Conservation (phyloP, 129 eudicot species). For the Centrapalus pauciflorus region DNA sequence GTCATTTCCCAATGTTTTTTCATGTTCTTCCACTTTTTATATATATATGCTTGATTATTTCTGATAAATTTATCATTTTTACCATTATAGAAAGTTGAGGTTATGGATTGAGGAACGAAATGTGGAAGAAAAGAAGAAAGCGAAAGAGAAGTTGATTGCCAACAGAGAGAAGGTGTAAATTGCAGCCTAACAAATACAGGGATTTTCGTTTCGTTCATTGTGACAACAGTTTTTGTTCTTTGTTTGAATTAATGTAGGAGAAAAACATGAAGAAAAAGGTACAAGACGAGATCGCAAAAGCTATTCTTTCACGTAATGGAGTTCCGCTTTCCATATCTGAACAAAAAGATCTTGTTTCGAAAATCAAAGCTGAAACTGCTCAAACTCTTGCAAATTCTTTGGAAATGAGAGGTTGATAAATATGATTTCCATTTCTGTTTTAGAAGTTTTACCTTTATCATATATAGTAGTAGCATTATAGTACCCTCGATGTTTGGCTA, state of each 20-base stretch:
- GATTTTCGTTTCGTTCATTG: not conserved
- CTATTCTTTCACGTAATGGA: slow-evolving; percentile 33
- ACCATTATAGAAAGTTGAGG: slow-evolving; percentile 35
- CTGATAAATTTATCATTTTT: not conserved
- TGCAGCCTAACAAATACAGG: not conserved
- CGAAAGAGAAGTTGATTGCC: slow-evolving; percentile 31
- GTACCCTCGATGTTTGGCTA: no score
- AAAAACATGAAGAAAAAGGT: slow-evolving; percentile 41
- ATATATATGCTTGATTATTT: not conserved
- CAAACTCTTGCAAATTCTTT: slow-evolving; percentile 36
- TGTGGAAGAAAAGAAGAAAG: slow-evolving; percentile 37
- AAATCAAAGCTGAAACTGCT: slow-evolving; percentile 42
- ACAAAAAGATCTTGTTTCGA: slow-evolving; percentile 29
- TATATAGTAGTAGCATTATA: slow-evolving; percentile 7
- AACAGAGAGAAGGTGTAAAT: slow-evolving; percentile 50
- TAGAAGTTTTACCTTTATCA: not conserved
- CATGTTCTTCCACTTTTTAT: not conserved
- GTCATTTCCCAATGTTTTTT: not conserved
- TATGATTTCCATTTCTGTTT: slow-evolving; percentile 19
- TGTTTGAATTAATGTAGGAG: slow-evolving; percentile 33
- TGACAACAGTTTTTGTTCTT: not conserved
- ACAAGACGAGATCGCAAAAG: slow-evolving; percentile 41
- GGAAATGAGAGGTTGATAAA: slow-evolving; percentile 30
- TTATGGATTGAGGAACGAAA: slow-evolving; percentile 52
- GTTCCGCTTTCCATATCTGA: slow-evolving; percentile 41